Evolutionary conservation across 805 yeast genomes (phyloP).

Genomic region (Metschnikowia cerradonensis): DNA sequence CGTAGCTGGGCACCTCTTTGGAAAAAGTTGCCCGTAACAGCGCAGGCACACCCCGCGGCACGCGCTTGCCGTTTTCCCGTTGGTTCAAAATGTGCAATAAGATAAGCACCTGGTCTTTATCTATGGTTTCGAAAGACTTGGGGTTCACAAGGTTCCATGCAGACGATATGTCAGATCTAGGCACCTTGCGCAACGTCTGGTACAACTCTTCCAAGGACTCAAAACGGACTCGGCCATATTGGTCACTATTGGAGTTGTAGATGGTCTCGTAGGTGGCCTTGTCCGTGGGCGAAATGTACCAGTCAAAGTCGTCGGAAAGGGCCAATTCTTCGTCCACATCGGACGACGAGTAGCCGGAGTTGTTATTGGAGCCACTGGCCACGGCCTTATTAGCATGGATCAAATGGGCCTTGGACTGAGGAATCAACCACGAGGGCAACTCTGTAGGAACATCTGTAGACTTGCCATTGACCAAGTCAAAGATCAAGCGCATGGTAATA

Average conservation of each 20-base stretch:
- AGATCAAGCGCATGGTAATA: conserved; percentile 92
- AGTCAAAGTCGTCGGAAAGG: conserved; percentile 71
- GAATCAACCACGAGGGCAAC: conserved; percentile 90
- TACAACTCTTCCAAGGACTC: conserved; percentile 68
- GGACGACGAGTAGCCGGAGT: conserved; percentile 11
- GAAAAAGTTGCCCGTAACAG: conserved; percentile 87
- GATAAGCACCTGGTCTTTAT: conserved; percentile 87
- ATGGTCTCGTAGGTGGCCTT: conserved; percentile 72
- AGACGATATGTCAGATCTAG: conserved; percentile 76
- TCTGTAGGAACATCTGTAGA: conserved; percentile 55
- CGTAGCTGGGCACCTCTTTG: conserved; percentile 75
- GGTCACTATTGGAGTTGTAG: conserved; percentile 69
- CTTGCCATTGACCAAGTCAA: conserved; percentile 80
- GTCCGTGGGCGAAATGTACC: conserved; percentile 95
- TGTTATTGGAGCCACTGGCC: conserved; percentile 26
- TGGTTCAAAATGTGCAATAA: conserved; percentile 89
- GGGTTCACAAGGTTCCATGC: conserved; percentile 98
- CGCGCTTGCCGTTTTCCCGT: conserved; percentile 75
- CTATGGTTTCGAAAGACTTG: conserved; percentile 78
- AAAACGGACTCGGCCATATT: conserved; percentile 74
- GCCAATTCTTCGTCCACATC: conserved; percentile 64
- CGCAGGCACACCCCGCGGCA: conserved; percentile 94
- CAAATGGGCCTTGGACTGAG: conserved; percentile 81
- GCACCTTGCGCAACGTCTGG: conserved; percentile 63
- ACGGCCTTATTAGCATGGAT: conserved; percentile 79